A percentile compares a stretch with the other conserved stretches of the same genome.
These are phyloP conservation scores for Colletotrichum falcatum DNA, from an alignment of 2,329 filamentous ascomycete species.

Conservation along the genomic window DNA sequence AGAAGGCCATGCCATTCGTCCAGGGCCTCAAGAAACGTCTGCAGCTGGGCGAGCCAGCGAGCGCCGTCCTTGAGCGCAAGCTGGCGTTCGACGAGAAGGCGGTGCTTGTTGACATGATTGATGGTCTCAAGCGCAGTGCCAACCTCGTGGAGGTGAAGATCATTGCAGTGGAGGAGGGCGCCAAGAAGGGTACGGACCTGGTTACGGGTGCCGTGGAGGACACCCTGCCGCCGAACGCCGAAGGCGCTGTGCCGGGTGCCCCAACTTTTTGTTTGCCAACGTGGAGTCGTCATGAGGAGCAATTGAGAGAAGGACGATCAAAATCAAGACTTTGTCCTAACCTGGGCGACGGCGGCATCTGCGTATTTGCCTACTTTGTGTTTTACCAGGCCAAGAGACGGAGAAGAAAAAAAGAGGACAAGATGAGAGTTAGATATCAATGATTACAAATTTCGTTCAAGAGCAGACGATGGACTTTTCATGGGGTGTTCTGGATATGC, in stretches of 20 bases:
- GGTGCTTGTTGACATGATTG: conserved; percentile 81
- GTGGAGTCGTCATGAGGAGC: conserved; percentile 59
- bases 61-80: conserved; percentile 83
- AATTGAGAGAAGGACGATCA: not conserved
- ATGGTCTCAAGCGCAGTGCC: conserved; percentile 80
- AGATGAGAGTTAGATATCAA: conserved; percentile 28
- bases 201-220: conserved; percentile 67
- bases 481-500: not conserved
- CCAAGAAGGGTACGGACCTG: conserved; percentile 71
- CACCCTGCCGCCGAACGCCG: conserved; percentile 71
- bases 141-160: conserved; percentile 79
- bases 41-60: conserved; percentile 73
- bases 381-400: too few species aligned
- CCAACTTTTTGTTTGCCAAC: conserved; percentile 89
- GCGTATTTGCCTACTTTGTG: not conserved
- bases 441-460: conserved; percentile 13
- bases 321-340: too few species aligned
- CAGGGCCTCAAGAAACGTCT: conserved; percentile 88
- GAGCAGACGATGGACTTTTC: not conserved
- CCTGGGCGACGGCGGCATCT: not conserved
- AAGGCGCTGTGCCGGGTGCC: conserved; percentile 82
- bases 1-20: conserved; percentile 98
- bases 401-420: conserved; percentile 1
- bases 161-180: conserved; percentile 76
- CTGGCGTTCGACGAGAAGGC: conserved; percentile 87